Evolutionary conservation across 177 flowering plant genomes (phyloP).

Genomic region (Tripterygium wilfordii): DNA sequence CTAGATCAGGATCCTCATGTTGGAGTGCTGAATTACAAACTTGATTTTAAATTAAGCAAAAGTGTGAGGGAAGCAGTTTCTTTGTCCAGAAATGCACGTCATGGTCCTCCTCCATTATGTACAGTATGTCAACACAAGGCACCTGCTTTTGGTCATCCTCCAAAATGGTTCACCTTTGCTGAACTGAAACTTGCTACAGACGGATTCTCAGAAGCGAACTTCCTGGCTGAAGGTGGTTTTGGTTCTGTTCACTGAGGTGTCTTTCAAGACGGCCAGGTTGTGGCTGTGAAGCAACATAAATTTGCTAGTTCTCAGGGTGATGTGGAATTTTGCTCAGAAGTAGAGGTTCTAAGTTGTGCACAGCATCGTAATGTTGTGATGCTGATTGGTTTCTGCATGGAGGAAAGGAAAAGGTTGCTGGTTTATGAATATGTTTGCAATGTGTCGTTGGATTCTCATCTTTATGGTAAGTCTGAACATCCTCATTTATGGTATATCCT

Average conservation of each 20-base stretch:
- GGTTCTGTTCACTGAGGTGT: slow-evolving; percentile 89
- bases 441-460: slow-evolving; percentile 85
- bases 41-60: slow-evolving; percentile 33
- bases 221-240: slow-evolving; percentile 97
- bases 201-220: slow-evolving; percentile 72
- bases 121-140: slow-evolving; percentile 82
- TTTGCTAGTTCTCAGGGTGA: slow-evolving; percentile 91
- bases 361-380: slow-evolving; percentile 98
- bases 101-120: slow-evolving; percentile 85
- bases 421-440: slow-evolving; percentile 96
- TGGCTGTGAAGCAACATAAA: slow-evolving; percentile 93
- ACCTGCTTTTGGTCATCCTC: slow-evolving; percentile 84
- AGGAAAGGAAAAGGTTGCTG: slow-evolving; percentile 68
- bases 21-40: slow-evolving; percentile 24
- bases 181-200: slow-evolving; percentile 80
- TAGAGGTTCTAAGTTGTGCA: slow-evolving; percentile 91
- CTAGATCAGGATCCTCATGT: slow-evolving; percentile 41
- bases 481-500: too few relatives aligned
- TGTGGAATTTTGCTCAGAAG: slow-evolving; percentile 88
- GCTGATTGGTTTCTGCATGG: slow-evolving; percentile 87
- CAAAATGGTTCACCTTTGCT: slow-evolving; percentile 69
- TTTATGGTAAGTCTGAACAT: slow-evolving; percentile 86
- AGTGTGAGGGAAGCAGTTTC: slow-evolving; percentile 63
- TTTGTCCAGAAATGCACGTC: slow-evolving; percentile 49
- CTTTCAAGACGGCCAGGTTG: slow-evolving; percentile 74